Base-by-base conservation (phyloP, 176 grass and related monocot species). In the Oryza rufipogon region DNA sequence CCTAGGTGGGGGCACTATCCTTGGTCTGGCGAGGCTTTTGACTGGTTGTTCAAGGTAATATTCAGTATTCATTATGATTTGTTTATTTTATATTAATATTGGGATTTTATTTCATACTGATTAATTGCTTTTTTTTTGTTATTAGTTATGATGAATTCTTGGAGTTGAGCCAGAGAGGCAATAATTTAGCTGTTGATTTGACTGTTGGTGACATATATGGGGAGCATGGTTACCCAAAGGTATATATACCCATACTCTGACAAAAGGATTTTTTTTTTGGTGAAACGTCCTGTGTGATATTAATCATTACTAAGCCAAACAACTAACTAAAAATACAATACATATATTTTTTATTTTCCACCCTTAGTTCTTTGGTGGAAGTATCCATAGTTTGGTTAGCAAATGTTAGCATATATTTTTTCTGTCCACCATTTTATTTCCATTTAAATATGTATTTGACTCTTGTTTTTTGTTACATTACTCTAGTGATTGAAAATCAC, bases 151-250 rank as follows among this genome's bases (percentile, higher is more conserved):
- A 93, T 86, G 89, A 98, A 89, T 90, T 98, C 56, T 88, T 98
- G 83, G 93, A 94, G 84, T 89, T 98, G 78, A 94, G 91, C 85
- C 89, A 91, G 87, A 89, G 81, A 51, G 96, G 93, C 34, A 90
- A 95, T 89, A 98, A 95, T 91, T 76, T 98, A 69, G 75, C 93
- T 26, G 89, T 98, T 16, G 96, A 98, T 87, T 93, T 98, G 66
- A 96, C 96, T 68, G 96, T 98, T 78, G 96, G 93, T 23, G 91
- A 98, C 80, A 98, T 98, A 66, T 98, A 98, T 85, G 96, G 96
- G 14, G 93, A 92, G 78, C 74, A 87, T 4, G 96, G 96, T 84
- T 98, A 98, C 71, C 87, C 92, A 36, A 94, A 98, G 96, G 96
- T 98, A 92, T 64, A 54, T 68, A 38, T 68, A 70, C 52, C 39